Conservation (phyloP, 208 protist genomes). For the Blechomonas ayalai region DNA sequence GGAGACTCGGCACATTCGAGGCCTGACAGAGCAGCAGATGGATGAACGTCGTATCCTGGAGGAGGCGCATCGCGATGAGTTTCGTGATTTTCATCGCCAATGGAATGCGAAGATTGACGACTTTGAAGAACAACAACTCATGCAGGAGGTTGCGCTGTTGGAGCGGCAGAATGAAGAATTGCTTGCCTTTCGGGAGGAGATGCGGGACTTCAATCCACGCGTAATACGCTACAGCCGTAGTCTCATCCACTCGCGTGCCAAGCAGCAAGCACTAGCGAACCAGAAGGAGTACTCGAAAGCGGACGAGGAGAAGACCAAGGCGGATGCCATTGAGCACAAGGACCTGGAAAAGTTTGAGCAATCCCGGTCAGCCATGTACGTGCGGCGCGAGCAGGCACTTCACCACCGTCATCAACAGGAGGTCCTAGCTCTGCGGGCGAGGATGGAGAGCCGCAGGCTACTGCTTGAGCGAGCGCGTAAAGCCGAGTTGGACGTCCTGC, state of each 20-base stretch:
- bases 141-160: conserved; percentile 70
- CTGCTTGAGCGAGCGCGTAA: conserved; percentile 76
- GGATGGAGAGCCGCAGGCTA: conserved; percentile 59
- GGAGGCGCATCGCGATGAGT: conserved; percentile 81
- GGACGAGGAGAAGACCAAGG: conserved; percentile 68
- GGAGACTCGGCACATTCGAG: conserved; percentile 80
- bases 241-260: conserved; percentile 69
- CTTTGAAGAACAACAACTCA: conserved; percentile 80
- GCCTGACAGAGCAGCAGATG: conserved; percentile 86
- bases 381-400: conserved; percentile 46
- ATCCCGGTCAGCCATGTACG: conserved; percentile 45
- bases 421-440: conserved; percentile 59
- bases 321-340: conserved; percentile 55
- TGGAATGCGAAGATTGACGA: conserved; percentile 86
- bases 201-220: conserved; percentile 43
- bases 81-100: conserved; percentile 71
- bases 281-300: conserved; percentile 84
- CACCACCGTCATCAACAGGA: conserved; percentile 79
- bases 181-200: conserved; percentile 63
- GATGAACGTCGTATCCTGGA: conserved; percentile 76
- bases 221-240: conserved; percentile 57
- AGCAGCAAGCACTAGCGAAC: conserved; percentile 82
- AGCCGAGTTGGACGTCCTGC: conserved; percentile 79
- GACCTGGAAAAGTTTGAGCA: conserved; percentile 70
- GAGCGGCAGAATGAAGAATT: conserved; percentile 88